A percentile compares a stretch with the other conserved stretches of the same genome.
Evolutionary conservation across 257 asterid species (phyloP).

Genomic region (Solanum peruvianum): DNA sequence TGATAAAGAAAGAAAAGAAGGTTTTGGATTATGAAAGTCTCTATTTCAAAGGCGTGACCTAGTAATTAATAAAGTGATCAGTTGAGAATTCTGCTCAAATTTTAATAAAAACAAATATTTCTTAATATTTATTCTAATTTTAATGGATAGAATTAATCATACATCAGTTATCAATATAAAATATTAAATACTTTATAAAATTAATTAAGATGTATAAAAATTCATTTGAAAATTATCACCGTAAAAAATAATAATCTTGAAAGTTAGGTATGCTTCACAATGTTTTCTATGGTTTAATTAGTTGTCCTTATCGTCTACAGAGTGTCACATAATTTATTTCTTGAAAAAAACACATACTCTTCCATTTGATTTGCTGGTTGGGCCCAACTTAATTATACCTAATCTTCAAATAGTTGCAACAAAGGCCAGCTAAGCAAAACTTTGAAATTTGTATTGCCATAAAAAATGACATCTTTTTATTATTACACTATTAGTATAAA

Average conservation of each 20-base stretch:
- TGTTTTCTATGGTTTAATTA: neutral
- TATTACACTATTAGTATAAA: neutral
- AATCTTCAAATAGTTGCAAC: neutral
- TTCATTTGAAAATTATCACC: no score
- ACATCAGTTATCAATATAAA: rapidly evolving
- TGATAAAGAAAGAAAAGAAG: slow-evolving; percentile 1
- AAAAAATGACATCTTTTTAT: neutral
- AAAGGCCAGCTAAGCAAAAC: slow-evolving; percentile 7
- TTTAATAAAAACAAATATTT: no score
- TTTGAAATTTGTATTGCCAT: neutral
- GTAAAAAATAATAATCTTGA: no score
- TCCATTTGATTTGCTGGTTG: slow-evolving; percentile 4
- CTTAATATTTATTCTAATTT: rapidly evolving
- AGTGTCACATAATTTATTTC: slow-evolving; percentile 14
- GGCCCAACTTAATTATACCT: neutral
- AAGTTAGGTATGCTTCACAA: slow-evolving; percentile 11
- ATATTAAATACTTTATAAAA: no score
- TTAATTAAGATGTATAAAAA: rapidly evolving
- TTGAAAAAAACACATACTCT: neutral
- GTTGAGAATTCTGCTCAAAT: neutral
- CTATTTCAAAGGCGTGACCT: neutral
- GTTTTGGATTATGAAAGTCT: slow-evolving; percentile 14
- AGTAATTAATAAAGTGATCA: no score
- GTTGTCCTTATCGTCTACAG: slow-evolving; percentile 45
- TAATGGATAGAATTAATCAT: rapidly evolving